Evolutionary conservation across 371 early-diverging fungal species (phyloP), one percentile per base, ranked within the genome.

Genomic region (Funneliformis caledonium): DNA sequence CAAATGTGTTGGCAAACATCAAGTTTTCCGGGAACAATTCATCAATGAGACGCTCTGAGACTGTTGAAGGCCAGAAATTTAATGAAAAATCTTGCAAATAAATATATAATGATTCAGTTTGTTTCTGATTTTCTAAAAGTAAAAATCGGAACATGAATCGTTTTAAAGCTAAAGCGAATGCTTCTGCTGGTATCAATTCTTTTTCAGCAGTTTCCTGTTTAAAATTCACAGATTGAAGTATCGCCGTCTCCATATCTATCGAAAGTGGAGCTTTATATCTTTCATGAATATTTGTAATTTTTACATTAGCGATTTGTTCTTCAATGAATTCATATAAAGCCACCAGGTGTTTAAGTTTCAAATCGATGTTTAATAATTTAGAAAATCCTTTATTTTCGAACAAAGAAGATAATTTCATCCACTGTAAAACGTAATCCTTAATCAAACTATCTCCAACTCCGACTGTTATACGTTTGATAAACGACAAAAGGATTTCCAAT

Each of bases 401-500:
- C 14, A 80, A 22, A 12, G 65, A 42, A 42, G 76, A 76, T 61
- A 78, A 45, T 64, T 79, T 78, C 42, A 76, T 50, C 81, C 81
- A 80, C 19, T 80, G 80, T 10, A 80, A 37, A 50, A 72, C 3
- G 48, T 80, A 80, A 45, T 80, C 74, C 16, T 5, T 77, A 50
- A 80, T 61, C 5, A 22, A n/a, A 10, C 60, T 76, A 2, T 72
- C 61, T 43, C 75, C 26, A 48, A 19, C 50, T 22, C 74, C 81
- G 47, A 59, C 37, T 26, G 81, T 12, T 22, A n/a, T 80, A 45
- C 77, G 48, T 47, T 42, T 76, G 47, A 80, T 4, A 42, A 75
- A 80, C 56, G 76, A 80, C 16, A 80, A 45, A 16, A 80, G 56
- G 48, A 80, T 80, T 65, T 80, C 81, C 26, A 80, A 45, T 14